phyloP scores from a whole-genome alignment of 441 rosid species.

The Adansonia grandidieri region DNA sequence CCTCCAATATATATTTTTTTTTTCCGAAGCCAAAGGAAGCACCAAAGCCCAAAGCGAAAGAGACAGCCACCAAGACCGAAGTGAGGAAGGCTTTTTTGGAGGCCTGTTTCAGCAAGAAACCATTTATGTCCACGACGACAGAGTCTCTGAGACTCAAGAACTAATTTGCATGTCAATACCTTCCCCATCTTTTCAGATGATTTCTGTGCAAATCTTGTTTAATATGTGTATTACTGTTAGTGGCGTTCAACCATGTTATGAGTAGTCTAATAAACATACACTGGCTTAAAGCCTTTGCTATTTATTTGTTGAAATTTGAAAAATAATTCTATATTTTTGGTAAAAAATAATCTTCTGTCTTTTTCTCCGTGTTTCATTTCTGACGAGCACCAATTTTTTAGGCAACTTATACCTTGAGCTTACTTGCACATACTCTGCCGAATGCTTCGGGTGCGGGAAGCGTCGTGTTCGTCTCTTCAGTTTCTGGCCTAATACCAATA shows the following conservation, averaged over 20 bases:
- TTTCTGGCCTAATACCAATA: no score
- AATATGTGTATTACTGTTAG: neutral
- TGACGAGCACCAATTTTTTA: no score
- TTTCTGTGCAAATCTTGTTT: conserved; percentile 18
- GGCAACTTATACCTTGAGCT: no score
- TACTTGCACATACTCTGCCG: no score
- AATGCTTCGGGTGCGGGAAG: no score
- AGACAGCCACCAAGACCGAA: conserved; percentile 48
- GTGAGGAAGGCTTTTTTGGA: conserved; percentile 72
- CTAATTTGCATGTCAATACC: conserved; percentile 11
- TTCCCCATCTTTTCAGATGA: neutral
- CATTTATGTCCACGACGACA: conserved; percentile 72
- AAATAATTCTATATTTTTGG: no score
- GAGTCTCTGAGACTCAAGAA: conserved; percentile 26
- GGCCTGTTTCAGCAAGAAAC: conserved; percentile 93
- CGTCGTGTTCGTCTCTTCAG: no score
- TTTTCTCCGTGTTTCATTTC: no score
- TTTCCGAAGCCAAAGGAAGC: conserved; percentile 41
- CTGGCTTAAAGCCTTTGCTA: neutral
- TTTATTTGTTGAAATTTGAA: no score
- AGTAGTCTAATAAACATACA: neutral
- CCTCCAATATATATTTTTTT: conserved; percentile 27
- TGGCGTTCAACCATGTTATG: neutral
- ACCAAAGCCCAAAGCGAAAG: conserved; percentile 17
- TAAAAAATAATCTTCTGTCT: no score